Base-by-base conservation (phyloP, 768 basidiomycete species). In the Suillus fuscotomentosus region DNA sequence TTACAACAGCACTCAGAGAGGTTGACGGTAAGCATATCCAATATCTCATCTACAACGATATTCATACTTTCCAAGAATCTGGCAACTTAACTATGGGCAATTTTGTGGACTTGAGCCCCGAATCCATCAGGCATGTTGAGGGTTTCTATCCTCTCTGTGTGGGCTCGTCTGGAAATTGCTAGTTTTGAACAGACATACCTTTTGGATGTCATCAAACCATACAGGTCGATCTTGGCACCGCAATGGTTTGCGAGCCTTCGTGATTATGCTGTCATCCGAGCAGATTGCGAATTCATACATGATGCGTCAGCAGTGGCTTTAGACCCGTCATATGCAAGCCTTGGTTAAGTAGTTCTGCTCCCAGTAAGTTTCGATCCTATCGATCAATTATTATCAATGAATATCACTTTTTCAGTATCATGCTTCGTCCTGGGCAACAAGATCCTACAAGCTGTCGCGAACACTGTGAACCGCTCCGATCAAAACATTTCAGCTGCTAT, bases 41-140 rank as follows among this genome's bases (percentile, higher is more conserved):
- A 13, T 39, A 56, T 62, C 41, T 43, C 31, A n/a, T 63, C 63
- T 41, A 63, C 39, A 4, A 36, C 24, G n/a, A 48, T 63, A 50
- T 71, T 65, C 17, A 59, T 22, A 2, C 9, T 8, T 24, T 27
- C 24, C 70, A 57, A 97, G 96, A 91, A 63, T 86, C 91, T 5
- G 91, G 91, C 2, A 92, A 89, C 82, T 76, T 94, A 4, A 89
- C 92, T 8, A 82, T 97, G 22, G 97, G 97, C 2, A 93, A 94
- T 66, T 86, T 92, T 0, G 87, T 87, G 20, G 89, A 97, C 71
- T 81, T 96, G 11, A 93, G 94, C 65, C 92, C 96, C n/a, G 4
- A 99, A 98, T 70, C 97, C 96, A 3, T 92, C 95, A 0, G 90
- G 95, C 45, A 97, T 97, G 93, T 78, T 99, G 57, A 86, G 94